These are phyloP conservation scores for Gossypium raimondii DNA, from an alignment of 345 rosid species.

Conservation along the genomic window DNA sequence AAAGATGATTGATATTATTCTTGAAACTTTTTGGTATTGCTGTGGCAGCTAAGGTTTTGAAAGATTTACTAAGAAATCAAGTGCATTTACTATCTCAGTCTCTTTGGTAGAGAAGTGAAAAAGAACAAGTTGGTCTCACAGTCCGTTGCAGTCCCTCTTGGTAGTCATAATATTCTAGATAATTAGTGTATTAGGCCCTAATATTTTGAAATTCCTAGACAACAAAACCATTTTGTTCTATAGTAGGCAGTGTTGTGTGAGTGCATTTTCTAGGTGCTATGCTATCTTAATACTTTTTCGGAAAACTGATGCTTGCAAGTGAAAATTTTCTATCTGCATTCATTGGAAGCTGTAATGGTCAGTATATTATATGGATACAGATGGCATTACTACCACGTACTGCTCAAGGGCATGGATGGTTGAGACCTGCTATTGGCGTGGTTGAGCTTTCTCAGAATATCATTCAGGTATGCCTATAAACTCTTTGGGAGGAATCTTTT, in stretches of 20 bases:
- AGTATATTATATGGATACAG: slow-evolving; percentile 37
- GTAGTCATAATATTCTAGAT: neutral
- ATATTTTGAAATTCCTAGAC: neutral
- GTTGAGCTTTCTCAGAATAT: slow-evolving; percentile 94
- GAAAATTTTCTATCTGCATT: neutral
- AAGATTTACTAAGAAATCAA: neutral
- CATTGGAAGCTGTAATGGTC: slow-evolving; percentile 7
- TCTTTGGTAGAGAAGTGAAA: neutral
- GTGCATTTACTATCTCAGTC: neutral
- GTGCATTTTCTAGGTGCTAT: neutral
- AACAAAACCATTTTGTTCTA: neutral
- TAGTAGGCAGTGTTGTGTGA: neutral
- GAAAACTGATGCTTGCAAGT: neutral
- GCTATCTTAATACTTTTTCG: slow-evolving; percentile 5
- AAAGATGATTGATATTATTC: neutral
- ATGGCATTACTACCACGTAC: slow-evolving; percentile 93
- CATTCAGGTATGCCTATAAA: slow-evolving; percentile 56
- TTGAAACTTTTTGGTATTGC: neutral
- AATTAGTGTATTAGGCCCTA: neutral
- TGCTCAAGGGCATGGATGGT: slow-evolving; percentile 95
- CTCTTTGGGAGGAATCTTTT: slow-evolving; percentile 6
- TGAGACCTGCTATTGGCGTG: slow-evolving; percentile 94
- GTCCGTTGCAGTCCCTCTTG: neutral
- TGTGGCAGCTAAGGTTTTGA: neutral
- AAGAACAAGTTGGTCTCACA: neutral